Evolutionary conservation across 495 filamentous ascomycete species (phyloP).

Genomic region (Penicillium cinerascens): DNA sequence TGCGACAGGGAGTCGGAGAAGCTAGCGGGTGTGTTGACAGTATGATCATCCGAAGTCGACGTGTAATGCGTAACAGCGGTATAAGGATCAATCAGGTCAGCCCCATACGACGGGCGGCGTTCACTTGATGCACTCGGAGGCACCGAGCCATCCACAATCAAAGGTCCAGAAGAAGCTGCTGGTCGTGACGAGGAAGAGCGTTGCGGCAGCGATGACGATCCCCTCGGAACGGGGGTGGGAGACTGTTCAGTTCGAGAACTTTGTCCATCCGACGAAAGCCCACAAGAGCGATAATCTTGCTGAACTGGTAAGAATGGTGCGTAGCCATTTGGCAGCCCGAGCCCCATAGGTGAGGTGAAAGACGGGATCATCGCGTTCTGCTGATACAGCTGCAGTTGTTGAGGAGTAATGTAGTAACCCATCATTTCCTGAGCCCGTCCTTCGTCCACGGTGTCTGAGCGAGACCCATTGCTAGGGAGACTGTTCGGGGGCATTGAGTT

Average conservation of each 20-base stretch:
- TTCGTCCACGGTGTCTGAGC: constrained; percentile 45
- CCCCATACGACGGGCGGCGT: constrained; percentile 21
- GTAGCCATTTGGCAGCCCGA: constrained; percentile 45
- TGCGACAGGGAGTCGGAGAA: constrained; percentile 42
- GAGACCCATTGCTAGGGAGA: constrained; percentile 35
- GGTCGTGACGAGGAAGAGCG: constrained; percentile 21
- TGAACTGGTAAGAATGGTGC: constrained; percentile 39
- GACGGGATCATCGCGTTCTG: constrained; percentile 43
- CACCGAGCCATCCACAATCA: constrained; percentile 47
- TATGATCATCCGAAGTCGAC: constrained; percentile 42
- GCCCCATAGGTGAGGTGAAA: constrained; percentile 46
- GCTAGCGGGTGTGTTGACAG: constrained; percentile 40
- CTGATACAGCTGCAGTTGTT: constrained; percentile 48
- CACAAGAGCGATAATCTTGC: constrained; percentile 38
- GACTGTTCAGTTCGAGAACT: constrained; percentile 22
- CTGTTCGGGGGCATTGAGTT: constrained; percentile 40
- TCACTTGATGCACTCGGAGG: constrained; percentile 27
- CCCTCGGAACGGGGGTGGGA: constrained; percentile 14
- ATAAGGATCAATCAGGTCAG: constrained; percentile 34
- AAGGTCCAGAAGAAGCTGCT: constrained; percentile 27
- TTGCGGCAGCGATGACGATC: constrained; percentile 17
- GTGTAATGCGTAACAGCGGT: constrained; percentile 30
- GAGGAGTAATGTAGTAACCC: constrained; percentile 61
- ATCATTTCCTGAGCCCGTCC: constrained; percentile 56
- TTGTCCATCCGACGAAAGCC: constrained; percentile 31